Conservation (phyloP, 2,329 filamentous ascomycete genomes). For the Fusarium sublunatum region DNA sequence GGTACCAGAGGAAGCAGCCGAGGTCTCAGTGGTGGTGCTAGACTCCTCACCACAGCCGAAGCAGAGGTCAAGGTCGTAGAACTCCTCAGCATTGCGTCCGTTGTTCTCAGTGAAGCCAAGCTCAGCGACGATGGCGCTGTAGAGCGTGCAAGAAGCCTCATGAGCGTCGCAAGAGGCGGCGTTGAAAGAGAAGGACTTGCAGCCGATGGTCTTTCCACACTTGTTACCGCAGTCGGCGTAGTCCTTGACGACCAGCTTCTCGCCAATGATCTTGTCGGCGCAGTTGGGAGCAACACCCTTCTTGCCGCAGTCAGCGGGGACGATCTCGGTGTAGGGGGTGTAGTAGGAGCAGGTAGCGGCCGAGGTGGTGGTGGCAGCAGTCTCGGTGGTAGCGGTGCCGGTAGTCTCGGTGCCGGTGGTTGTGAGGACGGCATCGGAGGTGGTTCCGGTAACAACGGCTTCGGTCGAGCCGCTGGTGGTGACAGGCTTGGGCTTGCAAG, state of each 20-base stretch:
- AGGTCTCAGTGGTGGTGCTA: conserved; percentile 18
- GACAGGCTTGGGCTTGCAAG: conserved; percentile 30
- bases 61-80: conserved; percentile 33
- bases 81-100: background rate
- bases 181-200: conserved; percentile 30
- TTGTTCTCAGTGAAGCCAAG: background rate
- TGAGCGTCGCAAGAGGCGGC: background rate
- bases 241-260: background rate
- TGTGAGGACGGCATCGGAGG: conserved; percentile 13
- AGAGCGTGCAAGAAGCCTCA: conserved; percentile 16
- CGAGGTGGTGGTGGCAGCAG: conserved; percentile 27
- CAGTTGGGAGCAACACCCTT: conserved; percentile 9
- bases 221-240: conserved; percentile 25
- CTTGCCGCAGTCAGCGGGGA: conserved; percentile 19
- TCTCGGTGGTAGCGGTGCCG: conserved; percentile 12
- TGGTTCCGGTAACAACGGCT: conserved; percentile 15
- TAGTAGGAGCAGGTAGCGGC: conserved; percentile 22
- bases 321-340: conserved; percentile 11
- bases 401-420: conserved; percentile 16
- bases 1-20: background rate
- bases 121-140: background rate
- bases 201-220: conserved; percentile 30
- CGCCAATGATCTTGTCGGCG: conserved; percentile 11
- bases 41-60: conserved; percentile 31
- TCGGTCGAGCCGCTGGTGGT: conserved; percentile 25